Percentiles rank a stretch among this genome's conserved stretches.
Conservation (phyloP, 2,329 filamentous ascomycete species). For the Microdochium trichocladiopsis region DNA sequence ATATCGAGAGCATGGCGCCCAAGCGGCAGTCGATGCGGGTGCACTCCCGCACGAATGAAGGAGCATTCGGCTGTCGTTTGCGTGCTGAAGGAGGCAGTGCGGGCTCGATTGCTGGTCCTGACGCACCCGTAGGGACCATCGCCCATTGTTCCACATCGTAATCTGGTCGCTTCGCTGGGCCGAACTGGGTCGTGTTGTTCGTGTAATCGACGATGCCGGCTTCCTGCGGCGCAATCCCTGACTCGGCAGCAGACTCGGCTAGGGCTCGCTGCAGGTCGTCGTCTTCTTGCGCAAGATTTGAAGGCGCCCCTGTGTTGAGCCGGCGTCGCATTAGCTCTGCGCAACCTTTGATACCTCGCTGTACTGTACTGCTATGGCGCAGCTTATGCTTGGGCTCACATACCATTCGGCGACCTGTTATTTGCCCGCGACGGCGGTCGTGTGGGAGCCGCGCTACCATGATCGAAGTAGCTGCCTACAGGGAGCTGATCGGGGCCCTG, state of each 20-base stretch:
- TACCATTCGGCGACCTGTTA: constrained; percentile 48
- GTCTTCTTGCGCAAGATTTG: constrained; percentile 38
- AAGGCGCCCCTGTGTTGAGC: constrained; percentile 24
- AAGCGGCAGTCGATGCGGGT: constrained; percentile 31
- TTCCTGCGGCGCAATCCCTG: constrained; percentile 43
- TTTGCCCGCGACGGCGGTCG: constrained; percentile 56
- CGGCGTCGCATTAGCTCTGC: constrained; percentile 2
- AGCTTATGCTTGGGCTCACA: constrained; percentile 29
- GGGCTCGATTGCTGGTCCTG: constrained; percentile 18
- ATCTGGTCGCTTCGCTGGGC: constrained; percentile 47
- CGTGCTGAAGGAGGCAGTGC: constrained; percentile 35
- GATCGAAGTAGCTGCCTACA: constrained; percentile 23
- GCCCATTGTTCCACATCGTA: constrained; percentile 53
- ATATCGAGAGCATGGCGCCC: constrained; percentile 49
- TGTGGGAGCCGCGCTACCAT: constrained; percentile 42
- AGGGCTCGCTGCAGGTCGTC: constrained; percentile 49
- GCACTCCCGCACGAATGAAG: constrained; percentile 41
- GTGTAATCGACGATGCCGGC: constrained; percentile 37
- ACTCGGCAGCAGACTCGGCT: constrained; percentile 46
- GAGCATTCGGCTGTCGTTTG: constrained; percentile 32
- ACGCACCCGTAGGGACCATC: constrained; percentile 38
- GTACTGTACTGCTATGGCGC: constrained; percentile 1
- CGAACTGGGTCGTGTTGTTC: constrained; percentile 41
- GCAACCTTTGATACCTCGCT: constrained; percentile 13
- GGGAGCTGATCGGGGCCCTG: constrained; percentile 42